Evolutionary conservation across 2,329 filamentous ascomycete genomes (phyloP).

Genomic region (Aaosphaeria pasadenensis): DNA sequence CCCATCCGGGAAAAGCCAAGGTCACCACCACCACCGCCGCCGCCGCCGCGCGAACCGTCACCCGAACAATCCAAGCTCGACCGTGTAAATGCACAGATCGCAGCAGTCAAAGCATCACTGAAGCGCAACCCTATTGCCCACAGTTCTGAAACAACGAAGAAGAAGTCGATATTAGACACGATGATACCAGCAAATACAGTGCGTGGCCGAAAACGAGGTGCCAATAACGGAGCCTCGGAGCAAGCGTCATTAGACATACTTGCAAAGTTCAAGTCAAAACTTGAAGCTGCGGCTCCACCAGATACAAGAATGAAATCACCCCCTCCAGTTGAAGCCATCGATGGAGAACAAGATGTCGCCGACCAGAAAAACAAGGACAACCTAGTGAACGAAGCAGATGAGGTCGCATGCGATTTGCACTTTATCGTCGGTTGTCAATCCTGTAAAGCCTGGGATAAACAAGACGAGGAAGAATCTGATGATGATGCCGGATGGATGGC

Average conservation of each 20-base stretch:
- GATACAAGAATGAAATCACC: slow-evolving; percentile 16
- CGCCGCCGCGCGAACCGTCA: slow-evolving; percentile 39
- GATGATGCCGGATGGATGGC: slow-evolving; percentile 74
- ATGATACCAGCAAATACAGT: slow-evolving; percentile 73
- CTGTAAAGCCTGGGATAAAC: slow-evolving; percentile 81
- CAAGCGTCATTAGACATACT: slow-evolving; percentile 63
- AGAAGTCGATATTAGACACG: slow-evolving; percentile 64
- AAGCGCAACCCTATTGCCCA: slow-evolving; percentile 54
- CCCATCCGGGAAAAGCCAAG: slow-evolving; percentile 12
- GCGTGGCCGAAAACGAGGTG: slow-evolving; percentile 66
- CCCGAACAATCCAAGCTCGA: slow-evolving; percentile 53
- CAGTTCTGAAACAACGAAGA: slow-evolving; percentile 39
- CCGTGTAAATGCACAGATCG: slow-evolving; percentile 75
- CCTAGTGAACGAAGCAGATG: slow-evolving; percentile 27
- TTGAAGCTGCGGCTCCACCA: slow-evolving; percentile 49
- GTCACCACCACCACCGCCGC: slow-evolving; percentile 14
- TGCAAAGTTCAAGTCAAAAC: slow-evolving; percentile 73
- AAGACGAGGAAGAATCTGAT: slow-evolving; percentile 57
- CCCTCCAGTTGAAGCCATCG: slow-evolving; percentile 23
- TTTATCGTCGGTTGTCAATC: slow-evolving; percentile 96
- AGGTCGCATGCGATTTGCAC: slow-evolving; percentile 79
- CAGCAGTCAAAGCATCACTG: slow-evolving; percentile 78
- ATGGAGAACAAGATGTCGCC: slow-evolving; percentile 24
- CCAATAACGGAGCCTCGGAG: slow-evolving; percentile 55
- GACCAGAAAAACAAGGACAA: slow-evolving; percentile 10